These are phyloP conservation scores for Melastoma candidum DNA, from an alignment of 441 rosid genomes.

Conservation along the genomic window DNA sequence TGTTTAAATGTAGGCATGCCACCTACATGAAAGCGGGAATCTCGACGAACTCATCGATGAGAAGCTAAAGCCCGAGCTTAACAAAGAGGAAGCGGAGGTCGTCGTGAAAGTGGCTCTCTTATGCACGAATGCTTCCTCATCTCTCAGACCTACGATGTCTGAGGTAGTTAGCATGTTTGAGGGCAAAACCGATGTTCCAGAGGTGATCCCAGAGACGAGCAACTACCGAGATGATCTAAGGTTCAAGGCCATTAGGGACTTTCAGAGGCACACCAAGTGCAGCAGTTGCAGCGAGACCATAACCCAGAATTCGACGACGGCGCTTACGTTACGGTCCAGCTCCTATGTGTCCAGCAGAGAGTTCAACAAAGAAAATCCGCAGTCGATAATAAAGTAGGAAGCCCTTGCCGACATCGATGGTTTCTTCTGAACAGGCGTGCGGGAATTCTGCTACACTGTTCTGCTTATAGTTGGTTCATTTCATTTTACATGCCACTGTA, in stretches of 20 bases:
- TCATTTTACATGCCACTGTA: no score
- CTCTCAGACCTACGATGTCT: conserved; percentile 54
- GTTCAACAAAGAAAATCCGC: no score
- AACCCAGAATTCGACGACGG: no score
- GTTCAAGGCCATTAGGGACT: conserved; percentile 41
- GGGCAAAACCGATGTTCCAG: conserved; percentile 36
- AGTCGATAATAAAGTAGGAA: no score
- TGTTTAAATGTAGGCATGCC: conserved; percentile 32
- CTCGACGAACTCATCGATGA: conserved; percentile 43
- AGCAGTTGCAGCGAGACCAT: no score
- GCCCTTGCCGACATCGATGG: no score
- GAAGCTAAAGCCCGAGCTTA: conserved; percentile 29
- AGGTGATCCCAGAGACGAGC: conserved; percentile 1
- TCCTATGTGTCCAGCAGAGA: no score
- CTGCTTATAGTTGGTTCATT: no score
- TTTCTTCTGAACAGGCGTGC: no score
- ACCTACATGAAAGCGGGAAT: conserved; percentile 30
- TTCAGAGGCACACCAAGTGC: neutral
- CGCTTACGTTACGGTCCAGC: no score
- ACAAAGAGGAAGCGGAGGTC: conserved; percentile 37
- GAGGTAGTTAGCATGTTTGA: conserved; percentile 64
- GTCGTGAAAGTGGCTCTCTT: conserved; percentile 46
- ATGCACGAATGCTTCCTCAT: conserved; percentile 46
- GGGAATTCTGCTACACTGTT: no score
- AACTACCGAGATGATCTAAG: conserved; percentile 24